Evolutionary conservation across 768 basidiomycete species (phyloP), one percentile per base, ranked within the genome.

Genomic region (Kwoniella pini): DNA sequence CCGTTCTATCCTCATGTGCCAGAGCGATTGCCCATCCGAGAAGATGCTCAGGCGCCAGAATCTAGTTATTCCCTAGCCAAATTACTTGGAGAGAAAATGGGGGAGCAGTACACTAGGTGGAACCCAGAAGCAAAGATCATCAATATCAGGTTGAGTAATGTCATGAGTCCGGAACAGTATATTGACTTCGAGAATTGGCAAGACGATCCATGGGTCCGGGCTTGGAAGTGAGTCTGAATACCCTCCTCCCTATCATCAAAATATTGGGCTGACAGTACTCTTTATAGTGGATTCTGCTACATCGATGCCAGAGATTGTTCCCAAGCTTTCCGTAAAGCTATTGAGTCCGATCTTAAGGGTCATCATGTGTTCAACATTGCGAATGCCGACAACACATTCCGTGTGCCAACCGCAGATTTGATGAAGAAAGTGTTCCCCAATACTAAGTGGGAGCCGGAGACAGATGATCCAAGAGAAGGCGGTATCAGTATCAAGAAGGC

Each of bases 361-460:
- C 52, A 64, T 10, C 71, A 77, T 45, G 67, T 75, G 11, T 75
- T 77, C 71, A 77, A 77, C 64, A 74, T 74, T 33, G 74, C 75
- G 43, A 77, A 77, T 62, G 64, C 68, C 45, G 70, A 71, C 54
- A 72, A 63, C 24, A 58, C 69, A 22, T 73, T 62, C 62, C 38
- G 58, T 17, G 59, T 62, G 24, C 63, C 73, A 1, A 73, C 72
- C 12, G 66, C 66, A 7, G 68, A 70, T n/a, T 62, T 77, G 26
- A 69, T 72, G 46, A 64, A 70, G 58, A 65, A 65, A 36, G 67
- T 68, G 21, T 74, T 73, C 65, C 75, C 75, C 1, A 59, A 70
- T 42, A 62, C 69, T 50, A 61, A 57, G 26, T 70, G 65, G 51
- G 69, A 69, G 22, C 73, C 75, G 5, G 67, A 75, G 31, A 75